These are phyloP conservation scores for Fusarium vanettenii DNA, from an alignment of 2,329 filamentous ascomycete genomes.

Conservation along the genomic window DNA sequence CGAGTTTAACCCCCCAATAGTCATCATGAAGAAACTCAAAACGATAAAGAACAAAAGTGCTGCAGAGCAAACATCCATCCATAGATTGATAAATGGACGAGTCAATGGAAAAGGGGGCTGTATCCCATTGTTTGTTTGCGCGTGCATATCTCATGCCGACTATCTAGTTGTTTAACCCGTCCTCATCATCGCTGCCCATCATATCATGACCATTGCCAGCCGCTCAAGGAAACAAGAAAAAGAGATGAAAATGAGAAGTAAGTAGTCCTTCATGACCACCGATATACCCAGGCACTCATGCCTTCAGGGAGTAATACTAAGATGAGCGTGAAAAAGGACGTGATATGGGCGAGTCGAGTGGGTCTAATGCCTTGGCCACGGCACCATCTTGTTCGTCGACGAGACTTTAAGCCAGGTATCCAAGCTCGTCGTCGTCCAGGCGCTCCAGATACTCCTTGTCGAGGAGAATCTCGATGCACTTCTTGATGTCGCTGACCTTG, in stretches of 20 bases:
- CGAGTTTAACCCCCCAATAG: neutral
- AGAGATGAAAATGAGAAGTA: slow-evolving; percentile 13
- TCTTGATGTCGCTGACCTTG: slow-evolving; percentile 96
- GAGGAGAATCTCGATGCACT: slow-evolving; percentile 97
- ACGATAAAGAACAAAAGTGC: slow-evolving; percentile 8
- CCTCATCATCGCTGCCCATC: slow-evolving; percentile 16
- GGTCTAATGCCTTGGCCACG: neutral
- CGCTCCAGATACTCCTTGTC: slow-evolving; percentile 99
- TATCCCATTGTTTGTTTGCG: slow-evolving; percentile 4
- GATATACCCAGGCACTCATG: neutral
- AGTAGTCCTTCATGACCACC: slow-evolving; percentile 11
- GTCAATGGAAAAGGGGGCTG: neutral
- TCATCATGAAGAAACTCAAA: slow-evolving; percentile 12
- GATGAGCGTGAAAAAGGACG: neutral
- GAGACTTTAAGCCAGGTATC: slow-evolving; percentile 82
- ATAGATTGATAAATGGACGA: neutral
- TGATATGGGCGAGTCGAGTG: neutral
- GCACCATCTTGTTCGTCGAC: neutral
- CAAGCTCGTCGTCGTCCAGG: slow-evolving; percentile 91
- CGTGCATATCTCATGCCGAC: slow-evolving; percentile 11
- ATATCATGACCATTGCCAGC: slow-evolving; percentile 12
- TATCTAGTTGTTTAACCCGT: slow-evolving; percentile 32
- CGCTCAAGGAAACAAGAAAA: slow-evolving; percentile 26
- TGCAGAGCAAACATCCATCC: neutral
- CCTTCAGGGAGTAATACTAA: slow-evolving; percentile 13